Evolutionary conservation across 1,139 yeast genomes (phyloP), one percentile per base, ranked within the genome.

Genomic region (Diutina siamensis): DNA sequence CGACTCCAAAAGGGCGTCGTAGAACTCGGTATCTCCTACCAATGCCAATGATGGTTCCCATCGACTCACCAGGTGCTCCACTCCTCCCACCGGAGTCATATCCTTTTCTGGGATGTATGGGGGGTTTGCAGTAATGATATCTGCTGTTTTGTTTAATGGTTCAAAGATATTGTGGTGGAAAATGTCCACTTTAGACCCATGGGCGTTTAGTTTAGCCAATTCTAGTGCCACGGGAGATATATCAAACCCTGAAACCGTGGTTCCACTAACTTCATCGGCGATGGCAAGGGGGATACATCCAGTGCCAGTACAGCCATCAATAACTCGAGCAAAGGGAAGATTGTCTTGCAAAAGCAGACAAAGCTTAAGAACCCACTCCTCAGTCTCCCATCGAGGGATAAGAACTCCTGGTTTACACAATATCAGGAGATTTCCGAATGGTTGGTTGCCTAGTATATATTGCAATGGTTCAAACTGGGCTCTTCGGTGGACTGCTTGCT

Each of bases 371-470:
- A 75, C 68, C 97, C 97, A 89, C 55, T 87, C 96, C 57, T 92
- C 97, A 0, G 98, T 92, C 57, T 92, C 98, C 84, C 94, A 81
- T 45, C 98, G 64, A 0, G 98, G 98, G 40, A 92, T 88, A 49
- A 92, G 64, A 2, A 87, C 97, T 0, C 80, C 79, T 1, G 67
- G 68, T 22, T 62, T 55, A 55, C 96, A 86, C 31, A 56, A 51
- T 3, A 92, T 69, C 19, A 74, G 76, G 45, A 89, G 59, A 0
- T 61, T 52, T 0, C 94, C 95, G 65, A 92, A 92, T 1, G 97
- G 97, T 62, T 89, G 97, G 1, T 79, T 64, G 1, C 89, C 88
- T 20, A 92, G 64, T 8, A 92, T 75, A 58, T 92, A 88, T 60
- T 92, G 97, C 34, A 89, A 60, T 0, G 97, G 97, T 18, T 71